These are phyloP conservation scores for Coemansia sp. DNA, from an alignment of 192 early-diverging fungal genomes.

Conservation along the genomic window DNA sequence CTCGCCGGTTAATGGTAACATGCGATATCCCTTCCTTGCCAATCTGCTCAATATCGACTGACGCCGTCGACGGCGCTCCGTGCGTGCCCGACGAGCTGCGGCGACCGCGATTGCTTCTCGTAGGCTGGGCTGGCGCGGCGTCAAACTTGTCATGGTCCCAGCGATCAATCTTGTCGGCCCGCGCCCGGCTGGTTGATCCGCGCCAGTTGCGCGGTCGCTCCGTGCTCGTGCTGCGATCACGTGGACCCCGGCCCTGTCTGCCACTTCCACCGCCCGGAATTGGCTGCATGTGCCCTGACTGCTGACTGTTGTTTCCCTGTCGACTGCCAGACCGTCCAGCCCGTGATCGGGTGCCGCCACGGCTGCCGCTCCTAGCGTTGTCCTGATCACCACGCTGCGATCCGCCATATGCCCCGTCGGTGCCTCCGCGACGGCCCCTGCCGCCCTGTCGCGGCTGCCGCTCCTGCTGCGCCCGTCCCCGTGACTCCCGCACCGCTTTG, in stretches of 20 bases:
- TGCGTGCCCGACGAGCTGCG: slow-evolving; percentile 15
- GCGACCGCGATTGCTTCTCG: slow-evolving; percentile 8
- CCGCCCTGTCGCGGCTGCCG: slow-evolving; percentile 13
- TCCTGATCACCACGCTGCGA: neutral
- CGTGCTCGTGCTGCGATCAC: slow-evolving; percentile 46
- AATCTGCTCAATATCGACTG: slow-evolving; percentile 29
- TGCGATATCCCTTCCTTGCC: slow-evolving; percentile 50
- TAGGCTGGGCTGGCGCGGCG: neutral
- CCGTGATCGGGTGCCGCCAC: slow-evolving; percentile 13
- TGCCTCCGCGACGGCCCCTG: slow-evolving; percentile 5
- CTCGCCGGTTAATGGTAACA: slow-evolving; percentile 45
- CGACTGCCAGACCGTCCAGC: slow-evolving; percentile 38
- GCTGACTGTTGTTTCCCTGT: slow-evolving; percentile 5
- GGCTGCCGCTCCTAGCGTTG: slow-evolving; percentile 9
- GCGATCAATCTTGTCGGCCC: slow-evolving; percentile 33
- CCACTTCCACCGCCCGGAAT: neutral
- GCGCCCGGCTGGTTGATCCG: slow-evolving; percentile 6
- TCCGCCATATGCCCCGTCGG: slow-evolving; percentile 2
- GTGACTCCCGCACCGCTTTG: slow-evolving; percentile 11
- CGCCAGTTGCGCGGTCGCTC: slow-evolving; percentile 40
- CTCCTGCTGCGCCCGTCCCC: slow-evolving; percentile 5
- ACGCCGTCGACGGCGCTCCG: slow-evolving; percentile 1
- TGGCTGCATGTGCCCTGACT: slow-evolving; percentile 7
- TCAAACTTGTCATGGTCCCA: slow-evolving; percentile 52
- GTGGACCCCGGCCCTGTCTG: slow-evolving; percentile 12